Conservation (phyloP, 805 yeast genomes). For the Wickerhamomyces chaumierensis region DNA sequence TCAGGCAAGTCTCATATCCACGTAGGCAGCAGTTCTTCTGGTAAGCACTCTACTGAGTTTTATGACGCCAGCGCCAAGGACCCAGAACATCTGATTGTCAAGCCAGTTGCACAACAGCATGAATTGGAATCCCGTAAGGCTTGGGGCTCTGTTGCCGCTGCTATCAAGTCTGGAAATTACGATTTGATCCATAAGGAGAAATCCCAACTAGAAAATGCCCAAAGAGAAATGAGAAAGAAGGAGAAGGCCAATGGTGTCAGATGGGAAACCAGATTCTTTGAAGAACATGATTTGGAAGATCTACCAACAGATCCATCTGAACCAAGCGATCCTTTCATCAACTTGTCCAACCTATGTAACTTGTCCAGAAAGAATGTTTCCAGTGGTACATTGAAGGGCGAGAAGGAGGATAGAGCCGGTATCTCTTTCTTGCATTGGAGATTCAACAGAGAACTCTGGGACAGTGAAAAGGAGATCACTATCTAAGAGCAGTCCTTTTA, state of each 20-base stretch:
- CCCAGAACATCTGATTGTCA: slow-evolving; percentile 54
- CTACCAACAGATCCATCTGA: slow-evolving; percentile 16
- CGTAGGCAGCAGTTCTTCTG: slow-evolving; percentile 39
- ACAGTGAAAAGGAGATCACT: slow-evolving; percentile 45
- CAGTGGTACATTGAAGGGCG: slow-evolving; percentile 48
- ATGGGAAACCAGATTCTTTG: slow-evolving; percentile 86
- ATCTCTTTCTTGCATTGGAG: slow-evolving; percentile 57
- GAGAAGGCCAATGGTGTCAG: slow-evolving; percentile 52
- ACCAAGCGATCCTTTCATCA: slow-evolving; percentile 27
- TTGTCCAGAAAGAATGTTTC: slow-evolving; percentile 56
- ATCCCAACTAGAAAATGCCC: slow-evolving; percentile 69
- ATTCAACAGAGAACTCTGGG: slow-evolving; percentile 43
- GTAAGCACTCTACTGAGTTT: slow-evolving; percentile 39
- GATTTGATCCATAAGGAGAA: slow-evolving; percentile 68
- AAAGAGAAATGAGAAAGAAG: slow-evolving; percentile 67
- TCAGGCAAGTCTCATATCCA: slow-evolving; percentile 59
- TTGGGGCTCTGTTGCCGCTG: slow-evolving; percentile 84
- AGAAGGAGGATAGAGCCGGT: slow-evolving; percentile 40
- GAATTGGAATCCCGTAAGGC: slow-evolving; percentile 79
- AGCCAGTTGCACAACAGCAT: slow-evolving; percentile 74
- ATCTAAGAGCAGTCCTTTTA: no score
- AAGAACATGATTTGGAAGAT: slow-evolving; percentile 29
- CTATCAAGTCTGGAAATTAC: slow-evolving; percentile 66
- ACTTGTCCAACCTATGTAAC: slow-evolving; percentile 35
- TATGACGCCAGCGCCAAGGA: slow-evolving; percentile 45